Evolutionary conservation across 768 basidiomycete genomes (phyloP).

Genomic region (Mycena capillaripes): DNA sequence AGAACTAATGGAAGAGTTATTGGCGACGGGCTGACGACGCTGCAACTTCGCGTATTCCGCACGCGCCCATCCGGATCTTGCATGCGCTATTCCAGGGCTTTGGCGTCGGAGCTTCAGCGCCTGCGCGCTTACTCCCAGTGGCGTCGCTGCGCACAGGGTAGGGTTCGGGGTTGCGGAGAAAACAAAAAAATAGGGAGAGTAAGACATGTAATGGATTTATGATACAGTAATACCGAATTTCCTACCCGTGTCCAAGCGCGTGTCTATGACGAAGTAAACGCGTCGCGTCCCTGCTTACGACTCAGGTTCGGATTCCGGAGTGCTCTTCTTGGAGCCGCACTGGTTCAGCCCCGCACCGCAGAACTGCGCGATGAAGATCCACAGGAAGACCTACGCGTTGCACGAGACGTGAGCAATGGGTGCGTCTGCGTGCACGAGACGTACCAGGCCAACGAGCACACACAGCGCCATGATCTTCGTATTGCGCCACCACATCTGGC

Average conservation of each 20-base stretch:
- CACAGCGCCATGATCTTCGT: conserved; percentile 77
- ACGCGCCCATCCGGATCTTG: conserved; percentile 2
- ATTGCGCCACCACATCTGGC: conserved; percentile 94
- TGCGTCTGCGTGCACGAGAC: conserved; percentile 39
- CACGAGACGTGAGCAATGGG: neutral
- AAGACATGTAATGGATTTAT: conserved; percentile 23
- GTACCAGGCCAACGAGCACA: conserved; percentile 78
- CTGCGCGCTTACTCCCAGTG: too few relatives aligned
- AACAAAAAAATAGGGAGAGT: neutral
- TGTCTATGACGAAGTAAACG: neutral
- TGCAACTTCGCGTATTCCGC: neutral
- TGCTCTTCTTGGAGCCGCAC: conserved; percentile 57
- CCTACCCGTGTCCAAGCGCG: neutral
- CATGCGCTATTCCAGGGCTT: neutral
- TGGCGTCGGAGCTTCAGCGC: too few relatives aligned
- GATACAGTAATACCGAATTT: conserved; percentile 21
- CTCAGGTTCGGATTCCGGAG: neutral
- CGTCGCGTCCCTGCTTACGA: neutral
- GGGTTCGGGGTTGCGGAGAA: too few relatives aligned
- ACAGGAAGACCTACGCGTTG: conserved; percentile 74
- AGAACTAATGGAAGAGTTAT: too few relatives aligned
- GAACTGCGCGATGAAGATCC: conserved; percentile 89
- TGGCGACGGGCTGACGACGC: neutral
- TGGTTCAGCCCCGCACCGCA: conserved; percentile 87
- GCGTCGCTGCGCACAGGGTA: too few relatives aligned